These are phyloP conservation scores for Myriosclerotinia scirpicola DNA, from an alignment of 2,329 filamentous ascomycete genomes.

Conservation along the genomic window DNA sequence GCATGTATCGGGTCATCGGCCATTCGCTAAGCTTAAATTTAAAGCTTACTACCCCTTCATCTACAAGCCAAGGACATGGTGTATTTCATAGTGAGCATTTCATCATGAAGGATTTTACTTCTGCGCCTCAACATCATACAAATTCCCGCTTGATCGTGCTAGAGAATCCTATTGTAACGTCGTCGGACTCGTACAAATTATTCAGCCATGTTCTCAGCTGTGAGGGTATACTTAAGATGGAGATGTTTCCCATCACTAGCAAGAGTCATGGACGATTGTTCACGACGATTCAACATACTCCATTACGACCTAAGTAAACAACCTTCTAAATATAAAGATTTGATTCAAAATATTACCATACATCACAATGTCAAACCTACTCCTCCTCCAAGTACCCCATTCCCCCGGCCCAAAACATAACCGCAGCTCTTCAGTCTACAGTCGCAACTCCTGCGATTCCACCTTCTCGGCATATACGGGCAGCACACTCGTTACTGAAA, in stretches of 20 bases:
- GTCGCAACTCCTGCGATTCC: slow-evolving; percentile 16
- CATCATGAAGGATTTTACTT: slow-evolving; percentile 11
- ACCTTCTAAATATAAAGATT: not conserved
- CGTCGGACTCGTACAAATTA: not conserved
- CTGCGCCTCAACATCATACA: slow-evolving; percentile 20
- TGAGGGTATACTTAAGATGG: slow-evolving; percentile 19
- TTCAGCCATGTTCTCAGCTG: not conserved
- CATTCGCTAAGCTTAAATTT: slow-evolving; percentile 8
- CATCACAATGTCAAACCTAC: not conserved
- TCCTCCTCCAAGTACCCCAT: not conserved
- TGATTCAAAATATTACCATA: not conserved
- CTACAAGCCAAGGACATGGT: not conserved
- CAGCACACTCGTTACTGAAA: not conserved
- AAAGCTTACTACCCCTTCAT: slow-evolving; percentile 16
- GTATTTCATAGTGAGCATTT: not conserved
- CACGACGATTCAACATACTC: not conserved
- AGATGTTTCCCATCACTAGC: not conserved
- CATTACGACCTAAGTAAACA: not conserved
- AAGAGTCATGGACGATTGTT: not conserved
- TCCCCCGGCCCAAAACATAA: slow-evolving; percentile 5
- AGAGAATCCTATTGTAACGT: slow-evolving; percentile 16
- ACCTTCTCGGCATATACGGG: not conserved
- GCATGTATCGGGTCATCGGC: not conserved
- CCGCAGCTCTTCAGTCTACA: slow-evolving; percentile 17
- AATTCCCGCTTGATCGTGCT: slow-evolving; percentile 4